A percentile compares a stretch with the other conserved stretches of the same genome.
These are phyloP conservation scores for Trichoderma oligosporum DNA, from an alignment of 2,329 filamentous ascomycete genomes.

Conservation along the genomic window DNA sequence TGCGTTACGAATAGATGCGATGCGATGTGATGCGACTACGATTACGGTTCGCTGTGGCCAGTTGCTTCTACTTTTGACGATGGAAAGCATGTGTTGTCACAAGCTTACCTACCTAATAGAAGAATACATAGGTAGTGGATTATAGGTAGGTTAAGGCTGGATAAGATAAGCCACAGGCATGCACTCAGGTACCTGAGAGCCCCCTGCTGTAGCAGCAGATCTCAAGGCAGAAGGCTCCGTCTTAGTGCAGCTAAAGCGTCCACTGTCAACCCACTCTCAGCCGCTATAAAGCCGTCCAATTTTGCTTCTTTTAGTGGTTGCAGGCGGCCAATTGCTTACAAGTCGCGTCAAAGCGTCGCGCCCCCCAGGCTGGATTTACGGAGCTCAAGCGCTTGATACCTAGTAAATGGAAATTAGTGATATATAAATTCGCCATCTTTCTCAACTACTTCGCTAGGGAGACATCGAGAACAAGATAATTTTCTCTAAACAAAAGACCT, in stretches of 20 bases:
- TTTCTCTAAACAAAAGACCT: too few relatives aligned
- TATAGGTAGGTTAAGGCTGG: too few relatives aligned
- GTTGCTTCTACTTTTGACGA: neutral
- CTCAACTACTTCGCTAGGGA: too few relatives aligned
- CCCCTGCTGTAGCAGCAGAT: slow-evolving; percentile 6
- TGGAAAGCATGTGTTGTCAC: neutral
- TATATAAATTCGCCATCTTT: too few relatives aligned
- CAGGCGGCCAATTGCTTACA: neutral
- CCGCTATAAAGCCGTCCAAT: neutral
- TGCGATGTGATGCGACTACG: neutral
- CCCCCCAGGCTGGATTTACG: neutral
- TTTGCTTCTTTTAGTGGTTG: neutral
- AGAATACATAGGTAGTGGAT: too few relatives aligned
- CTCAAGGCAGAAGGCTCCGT: slow-evolving; percentile 1
- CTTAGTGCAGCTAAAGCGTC: neutral
- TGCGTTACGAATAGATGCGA: neutral
- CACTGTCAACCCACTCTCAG: neutral
- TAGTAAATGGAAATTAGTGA: too few relatives aligned
- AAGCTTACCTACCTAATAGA: too few relatives aligned
- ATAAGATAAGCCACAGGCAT: slow-evolving; percentile 3
- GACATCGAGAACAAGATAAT: too few relatives aligned
- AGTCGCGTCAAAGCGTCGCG: slow-evolving; percentile 11
- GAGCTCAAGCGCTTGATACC: too few relatives aligned
- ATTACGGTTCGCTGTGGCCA: neutral
- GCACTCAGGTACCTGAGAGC: neutral